Percentiles rank a stretch among this genome's conserved stretches.
These are phyloP conservation scores for Dothideomycetidae sp. DNA, from an alignment of 2,329 filamentous ascomycete genomes.

Conservation along the genomic window DNA sequence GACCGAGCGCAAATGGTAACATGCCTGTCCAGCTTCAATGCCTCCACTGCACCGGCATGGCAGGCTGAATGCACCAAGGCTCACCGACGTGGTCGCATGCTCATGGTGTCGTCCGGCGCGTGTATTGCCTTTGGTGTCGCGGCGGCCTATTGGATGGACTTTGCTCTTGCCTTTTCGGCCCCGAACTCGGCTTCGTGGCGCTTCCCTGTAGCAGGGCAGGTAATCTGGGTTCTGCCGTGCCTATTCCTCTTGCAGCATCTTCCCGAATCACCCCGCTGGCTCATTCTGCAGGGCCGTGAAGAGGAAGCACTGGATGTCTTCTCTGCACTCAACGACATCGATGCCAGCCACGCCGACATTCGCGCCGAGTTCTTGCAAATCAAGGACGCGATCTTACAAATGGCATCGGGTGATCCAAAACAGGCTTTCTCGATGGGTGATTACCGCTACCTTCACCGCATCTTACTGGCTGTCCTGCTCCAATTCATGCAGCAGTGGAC, in stretches of 20 bases:
- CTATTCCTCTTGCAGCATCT: conserved; percentile 15
- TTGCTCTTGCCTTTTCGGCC: conserved; percentile 19
- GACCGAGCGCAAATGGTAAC: background rate
- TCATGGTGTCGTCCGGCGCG: conserved; percentile 35
- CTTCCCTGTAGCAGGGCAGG: conserved; percentile 20
- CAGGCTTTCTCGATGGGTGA: conserved; percentile 25
- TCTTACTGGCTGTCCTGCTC: conserved; percentile 28
- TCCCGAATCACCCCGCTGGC: conserved; percentile 24
- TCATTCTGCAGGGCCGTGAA: conserved; percentile 21
- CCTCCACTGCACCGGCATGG: conserved; percentile 31
- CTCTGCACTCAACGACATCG: conserved; percentile 23
- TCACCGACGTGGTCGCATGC: conserved; percentile 31
- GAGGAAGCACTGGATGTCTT: conserved; percentile 23
- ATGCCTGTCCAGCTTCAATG: conserved; percentile 28
- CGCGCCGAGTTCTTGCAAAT: conserved; percentile 18
- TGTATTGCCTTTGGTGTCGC: conserved; percentile 32
- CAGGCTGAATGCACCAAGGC: conserved; percentile 34
- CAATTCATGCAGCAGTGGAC: conserved; percentile 33
- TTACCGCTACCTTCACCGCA: conserved; percentile 32
- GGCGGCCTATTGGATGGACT: conserved; percentile 28
- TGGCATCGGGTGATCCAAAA: conserved; percentile 18
- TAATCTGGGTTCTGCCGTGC: conserved; percentile 17
- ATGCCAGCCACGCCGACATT: conserved; percentile 21
- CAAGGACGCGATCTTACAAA: conserved; percentile 26
- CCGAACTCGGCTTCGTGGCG: conserved; percentile 20